Evolutionary conservation across 768 basidiomycete genomes (phyloP), one percentile per base, ranked within the genome.

Genomic region (Tricholoma furcatifolium): DNA sequence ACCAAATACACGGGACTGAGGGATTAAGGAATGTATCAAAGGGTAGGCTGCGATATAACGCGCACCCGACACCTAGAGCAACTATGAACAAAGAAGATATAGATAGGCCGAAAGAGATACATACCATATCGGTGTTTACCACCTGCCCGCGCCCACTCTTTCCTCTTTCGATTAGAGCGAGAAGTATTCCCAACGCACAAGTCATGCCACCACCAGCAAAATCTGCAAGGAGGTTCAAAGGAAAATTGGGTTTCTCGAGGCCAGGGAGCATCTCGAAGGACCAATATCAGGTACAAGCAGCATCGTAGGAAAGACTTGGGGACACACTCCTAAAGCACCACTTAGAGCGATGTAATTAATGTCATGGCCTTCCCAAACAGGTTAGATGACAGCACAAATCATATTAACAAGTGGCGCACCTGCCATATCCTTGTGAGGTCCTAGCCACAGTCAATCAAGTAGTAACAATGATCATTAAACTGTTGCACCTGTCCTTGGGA

Each of bases 311-410:
- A n/a, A 15, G 14, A 43, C 17, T 1, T 12, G 6, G 41, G 18
- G 6, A 61, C 71, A 46, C 58, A 88, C 88, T 8, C 87, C 81
- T 8, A 92, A 69, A 3, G 87, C 75, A 0, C 91, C 91, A 53
- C 87, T 90, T 31, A 89, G 73, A 14, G 91, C 90, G 11, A 91
- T 76, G 64, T 91, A 93, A 65, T 92, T 93, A 51, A 93, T 79
- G 62, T 93, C 91, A 62, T 93, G 91, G 15, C 91, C 91, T 84
- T 40, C 17, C 10, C 38, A 17, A 51, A 30, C 17, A 34, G 15
- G 21, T 62, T 39, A 51, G 49, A 23, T 31, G 36, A 35, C 15
- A 35, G 20, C 10, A 24, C 35, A 7, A 5, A 35, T 14, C 20
- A 38, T 10, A 21, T 45, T 17, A 4, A 21, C 14, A 10, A 32